A percentile compares a stretch with the other conserved stretches of the same genome.
phyloP scores from a whole-genome alignment of 2,329 filamentous ascomycete genomes.

The Calycina herbarum region DNA sequence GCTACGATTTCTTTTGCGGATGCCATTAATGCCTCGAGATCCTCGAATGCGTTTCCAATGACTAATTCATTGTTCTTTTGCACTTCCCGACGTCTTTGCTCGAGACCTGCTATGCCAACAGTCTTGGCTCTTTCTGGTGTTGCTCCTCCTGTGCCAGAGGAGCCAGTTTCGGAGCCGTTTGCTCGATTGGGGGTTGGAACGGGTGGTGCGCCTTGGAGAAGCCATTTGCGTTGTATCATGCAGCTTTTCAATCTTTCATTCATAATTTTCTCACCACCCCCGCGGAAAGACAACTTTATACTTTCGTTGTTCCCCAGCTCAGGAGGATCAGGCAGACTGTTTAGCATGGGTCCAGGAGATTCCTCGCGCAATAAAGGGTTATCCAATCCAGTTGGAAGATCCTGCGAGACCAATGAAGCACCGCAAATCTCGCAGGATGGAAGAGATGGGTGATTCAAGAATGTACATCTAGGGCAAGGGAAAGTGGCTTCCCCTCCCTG shows the following conservation, averaged over 20 bases:
- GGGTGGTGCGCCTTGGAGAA: slow-evolving; percentile 85
- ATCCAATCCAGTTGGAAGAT: slow-evolving; percentile 43
- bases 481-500: slow-evolving; percentile 46
- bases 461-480: slow-evolving; percentile 86
- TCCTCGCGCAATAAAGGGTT: slow-evolving; percentile 57
- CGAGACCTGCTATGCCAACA: slow-evolving; percentile 88
- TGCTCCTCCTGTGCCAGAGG: slow-evolving; percentile 34
- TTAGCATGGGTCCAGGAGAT: slow-evolving; percentile 74
- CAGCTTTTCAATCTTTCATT: slow-evolving; percentile 84
- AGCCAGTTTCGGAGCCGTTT: slow-evolving; percentile 43
- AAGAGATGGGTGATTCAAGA: slow-evolving; percentile 87
- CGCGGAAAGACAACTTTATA: slow-evolving; percentile 89
- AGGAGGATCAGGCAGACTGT: slow-evolving; percentile 32
- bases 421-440: slow-evolving; percentile 89
- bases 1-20: slow-evolving; percentile 96
- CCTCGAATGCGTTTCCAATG: slow-evolving; percentile 92
- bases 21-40: slow-evolving; percentile 94
- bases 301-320: slow-evolving; percentile 64
- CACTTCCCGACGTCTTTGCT: slow-evolving; percentile 79
- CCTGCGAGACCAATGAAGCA: slow-evolving; percentile 64
- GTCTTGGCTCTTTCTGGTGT: slow-evolving; percentile 53
- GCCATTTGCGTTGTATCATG: slow-evolving; percentile 92
- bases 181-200: slow-evolving; percentile 62
- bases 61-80: slow-evolving; percentile 91
- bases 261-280: slow-evolving; percentile 86